Percentiles rank a stretch among this genome's conserved stretches.
phyloP scores from a whole-genome alignment of 169 alveolate genomes.

The Plasmodium inui region DNA sequence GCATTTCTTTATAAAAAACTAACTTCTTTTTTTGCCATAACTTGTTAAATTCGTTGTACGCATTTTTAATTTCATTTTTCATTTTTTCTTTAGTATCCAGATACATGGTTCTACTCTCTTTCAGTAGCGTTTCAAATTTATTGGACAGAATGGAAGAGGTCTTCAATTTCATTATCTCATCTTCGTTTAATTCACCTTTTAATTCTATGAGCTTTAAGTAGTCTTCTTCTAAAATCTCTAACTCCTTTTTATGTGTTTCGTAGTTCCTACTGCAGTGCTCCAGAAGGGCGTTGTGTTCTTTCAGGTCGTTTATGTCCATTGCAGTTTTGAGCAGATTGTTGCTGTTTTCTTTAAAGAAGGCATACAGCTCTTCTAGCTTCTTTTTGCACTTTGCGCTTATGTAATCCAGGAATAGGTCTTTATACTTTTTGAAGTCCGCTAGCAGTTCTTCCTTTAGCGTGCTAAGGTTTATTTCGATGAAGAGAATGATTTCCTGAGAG shows the following conservation, averaged over 20 bases:
- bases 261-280: conserved; percentile 62
- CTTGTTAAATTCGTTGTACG: conserved; percentile 72
- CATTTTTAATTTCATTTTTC: conserved; percentile 74
- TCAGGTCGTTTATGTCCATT: conserved; percentile 30
- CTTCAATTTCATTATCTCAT: conserved; percentile 73
- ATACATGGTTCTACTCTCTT: conserved; percentile 67
- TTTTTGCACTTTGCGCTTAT: conserved; percentile 62
- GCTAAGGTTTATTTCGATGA: conserved; percentile 69
- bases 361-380: conserved; percentile 52
- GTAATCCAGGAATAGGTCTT: conserved; percentile 31
- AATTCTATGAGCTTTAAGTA: conserved; percentile 64
- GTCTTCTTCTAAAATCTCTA: conserved; percentile 64
- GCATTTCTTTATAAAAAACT: conserved; percentile 71
- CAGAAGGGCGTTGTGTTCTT: conserved; percentile 37
- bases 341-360: conserved; percentile 63
- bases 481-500: conserved; percentile 41
- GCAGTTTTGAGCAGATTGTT: conserved; percentile 47
- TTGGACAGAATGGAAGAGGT: conserved; percentile 45
- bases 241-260: conserved; percentile 29
- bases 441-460: conserved; percentile 54
- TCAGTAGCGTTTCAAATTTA: conserved; percentile 50
- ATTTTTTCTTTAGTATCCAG: conserved; percentile 73
- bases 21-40: conserved; percentile 71
- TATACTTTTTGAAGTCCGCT: conserved; percentile 40
- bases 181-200: conserved; percentile 76